Evolutionary conservation across 805 yeast species (phyloP), one percentile per base, ranked within the genome.

Genomic region (Suhomyces sp.): DNA sequence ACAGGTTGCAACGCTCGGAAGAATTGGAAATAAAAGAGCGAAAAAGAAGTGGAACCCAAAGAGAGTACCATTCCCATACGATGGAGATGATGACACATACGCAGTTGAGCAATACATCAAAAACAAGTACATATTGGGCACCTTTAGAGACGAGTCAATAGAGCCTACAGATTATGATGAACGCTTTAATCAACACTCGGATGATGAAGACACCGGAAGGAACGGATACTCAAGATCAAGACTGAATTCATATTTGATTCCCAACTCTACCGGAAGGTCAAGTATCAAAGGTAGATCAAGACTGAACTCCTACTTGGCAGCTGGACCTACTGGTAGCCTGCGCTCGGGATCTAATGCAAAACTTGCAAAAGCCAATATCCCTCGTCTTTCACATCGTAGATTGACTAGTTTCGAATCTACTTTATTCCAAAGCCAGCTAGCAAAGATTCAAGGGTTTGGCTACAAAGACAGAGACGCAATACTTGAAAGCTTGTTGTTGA

Each of bases 61-160:
- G 43, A 65, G 68, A 32, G 77, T 65, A 17, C 86, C 88, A 0
- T 83, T 83, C 50, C 93, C 93, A 6, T 79, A 58, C 40, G 90
- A 83, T 50, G 88, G 77, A 15, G 91, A 83, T 47, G 88, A 79
- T 50, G 83, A 77, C 48, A 72, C 52, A 24, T 49, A 50, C 20
- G 67, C 63, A 1, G 75, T 83, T 19, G 82, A 75, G 37, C 64
- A 70, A 39, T 86, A 63, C 59, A 59, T 86, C 28, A 68, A 82
- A 43, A 79, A 81, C 30, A 86, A 86, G 53, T 86, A 86, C 56
- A 60, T 83, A 15, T 48, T 59, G n/a, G 88, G 88, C 1, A 70
- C 65, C 39, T 86, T 72, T 49, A 57, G 79, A 36, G 62, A 64
- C 31, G 74, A 68, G 27, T 46, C 51, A 6, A 54, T 65, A 30